Percentiles rank a stretch among this genome's conserved stretches.
These are phyloP conservation scores for Solanum piurae DNA, from an alignment of 257 asterid species.

Conservation along the genomic window DNA sequence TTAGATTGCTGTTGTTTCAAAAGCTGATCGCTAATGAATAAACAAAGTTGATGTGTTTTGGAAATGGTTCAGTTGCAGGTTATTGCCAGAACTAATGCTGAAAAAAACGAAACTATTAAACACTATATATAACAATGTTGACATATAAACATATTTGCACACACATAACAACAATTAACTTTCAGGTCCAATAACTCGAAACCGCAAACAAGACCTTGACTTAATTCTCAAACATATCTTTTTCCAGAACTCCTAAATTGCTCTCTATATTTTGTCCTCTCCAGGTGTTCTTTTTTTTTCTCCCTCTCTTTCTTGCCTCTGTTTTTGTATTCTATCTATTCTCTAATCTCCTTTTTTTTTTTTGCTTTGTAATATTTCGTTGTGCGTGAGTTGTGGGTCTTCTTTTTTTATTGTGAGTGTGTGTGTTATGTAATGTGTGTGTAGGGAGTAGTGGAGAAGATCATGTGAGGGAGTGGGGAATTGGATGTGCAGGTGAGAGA, in stretches of 20 bases:
- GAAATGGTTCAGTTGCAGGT: background rate
- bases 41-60: background rate
- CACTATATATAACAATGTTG: background rate
- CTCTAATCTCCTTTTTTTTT: background rate
- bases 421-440: background rate
- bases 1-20: background rate
- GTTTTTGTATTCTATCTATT: background rate
- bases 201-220: background rate
- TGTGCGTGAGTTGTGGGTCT: background rate
- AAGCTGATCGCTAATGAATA: background rate
- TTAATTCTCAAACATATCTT: background rate
- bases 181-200: background rate
- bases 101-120: no score
- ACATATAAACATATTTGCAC: background rate
- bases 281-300: background rate
- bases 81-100: background rate
- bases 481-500: background rate
- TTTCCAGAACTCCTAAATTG: background rate
- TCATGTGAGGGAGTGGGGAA: background rate
- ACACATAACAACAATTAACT: background rate
- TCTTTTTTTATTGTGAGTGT: background rate
- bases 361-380: background rate
- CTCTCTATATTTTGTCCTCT: background rate
- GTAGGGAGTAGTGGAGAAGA: background rate
- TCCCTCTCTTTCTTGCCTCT: background rate